Conservation (phyloP, 2,329 filamentous ascomycete species). For the Fusarium graminum region DNA sequence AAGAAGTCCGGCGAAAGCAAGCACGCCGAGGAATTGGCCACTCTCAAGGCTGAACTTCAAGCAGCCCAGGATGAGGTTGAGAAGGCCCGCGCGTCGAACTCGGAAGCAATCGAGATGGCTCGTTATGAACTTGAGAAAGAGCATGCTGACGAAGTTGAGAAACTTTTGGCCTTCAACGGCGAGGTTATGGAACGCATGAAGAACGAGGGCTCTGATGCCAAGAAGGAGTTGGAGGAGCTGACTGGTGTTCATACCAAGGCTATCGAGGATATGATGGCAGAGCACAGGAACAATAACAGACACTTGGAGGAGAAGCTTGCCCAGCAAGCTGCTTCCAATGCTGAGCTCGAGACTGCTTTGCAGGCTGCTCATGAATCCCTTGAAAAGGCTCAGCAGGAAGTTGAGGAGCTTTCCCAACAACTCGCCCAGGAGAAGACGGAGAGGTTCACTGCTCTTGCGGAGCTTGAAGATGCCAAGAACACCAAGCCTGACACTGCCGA, state of each 20-base stretch:
- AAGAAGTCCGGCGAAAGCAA: conserved; percentile 56
- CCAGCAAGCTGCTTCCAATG: conserved; percentile 54
- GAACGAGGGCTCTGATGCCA: conserved; percentile 54
- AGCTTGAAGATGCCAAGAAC: conserved; percentile 69
- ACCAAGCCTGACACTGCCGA: conserved; percentile 69
- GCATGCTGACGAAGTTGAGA: conserved; percentile 63
- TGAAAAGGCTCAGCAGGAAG: conserved; percentile 61
- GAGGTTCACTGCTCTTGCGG: conserved; percentile 69
- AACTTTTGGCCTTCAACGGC: conserved; percentile 58
- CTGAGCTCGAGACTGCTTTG: conserved; percentile 55
- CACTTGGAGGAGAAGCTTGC: conserved; percentile 55
- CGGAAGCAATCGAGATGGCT: conserved; percentile 60
- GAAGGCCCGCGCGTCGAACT: conserved; percentile 59
- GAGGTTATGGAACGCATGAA: conserved; percentile 59
- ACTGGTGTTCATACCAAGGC: conserved; percentile 55
- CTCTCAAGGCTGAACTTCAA: conserved; percentile 50
- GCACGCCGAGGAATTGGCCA: conserved; percentile 54
- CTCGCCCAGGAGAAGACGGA: conserved; percentile 72
- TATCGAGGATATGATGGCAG: conserved; percentile 57
- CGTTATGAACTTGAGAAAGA: conserved; percentile 61
- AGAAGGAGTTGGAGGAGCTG: conserved; percentile 61
- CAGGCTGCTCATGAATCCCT: conserved; percentile 58
- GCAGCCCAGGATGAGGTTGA: conserved; percentile 57
- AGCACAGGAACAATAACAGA: conserved; percentile 54
- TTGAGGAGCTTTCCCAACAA: conserved; percentile 64